Conservation (phyloP, 768 basidiomycete genomes). For the Pholiota conissans region DNA sequence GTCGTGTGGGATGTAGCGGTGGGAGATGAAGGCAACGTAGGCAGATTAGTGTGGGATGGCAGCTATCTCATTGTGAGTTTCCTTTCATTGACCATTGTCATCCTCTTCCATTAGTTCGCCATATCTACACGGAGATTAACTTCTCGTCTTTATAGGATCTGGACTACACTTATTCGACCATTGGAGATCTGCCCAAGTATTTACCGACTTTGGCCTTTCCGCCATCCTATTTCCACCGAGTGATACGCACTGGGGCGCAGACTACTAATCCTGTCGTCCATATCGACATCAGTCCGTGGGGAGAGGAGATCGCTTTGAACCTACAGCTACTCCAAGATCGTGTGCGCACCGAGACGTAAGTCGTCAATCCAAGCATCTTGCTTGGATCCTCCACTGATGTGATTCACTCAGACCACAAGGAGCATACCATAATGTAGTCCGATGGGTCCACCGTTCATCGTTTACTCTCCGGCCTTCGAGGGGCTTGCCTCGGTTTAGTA, state of each 20-base stretch:
- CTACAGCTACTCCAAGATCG: slow-evolving; percentile 78
- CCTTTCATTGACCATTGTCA: slow-evolving; percentile 9
- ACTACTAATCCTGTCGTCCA: slow-evolving; percentile 64
- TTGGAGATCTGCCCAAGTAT: slow-evolving; percentile 80
- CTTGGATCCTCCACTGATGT: slow-evolving; percentile 7
- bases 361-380: slow-evolving; percentile 12
- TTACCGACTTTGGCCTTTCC: slow-evolving; percentile 79
- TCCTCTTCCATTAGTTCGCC: slow-evolving; percentile 2
- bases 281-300: slow-evolving; percentile 78
- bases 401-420: slow-evolving; percentile 67
- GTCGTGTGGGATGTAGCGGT: slow-evolving; percentile 88
- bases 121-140: slow-evolving; percentile 10
- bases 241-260: slow-evolving; percentile 62
- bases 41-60: slow-evolving; percentile 88
- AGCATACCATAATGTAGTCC: slow-evolving; percentile 74
- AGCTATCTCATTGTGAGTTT: slow-evolving; percentile 76
- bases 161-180: slow-evolving; percentile 76
- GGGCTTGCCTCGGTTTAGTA: slow-evolving; percentile 29
- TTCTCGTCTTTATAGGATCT: slow-evolving; percentile 56
- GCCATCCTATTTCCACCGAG: slow-evolving; percentile 88
- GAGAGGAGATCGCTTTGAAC: slow-evolving; percentile 70
- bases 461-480: slow-evolving; percentile 62
- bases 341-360: slow-evolving; percentile 79
- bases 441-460: slow-evolving; percentile 82
- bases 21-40: slow-evolving; percentile 83